phyloP scores from a whole-genome alignment of 2,329 filamentous ascomycete species.

The Nemania abortiva region DNA sequence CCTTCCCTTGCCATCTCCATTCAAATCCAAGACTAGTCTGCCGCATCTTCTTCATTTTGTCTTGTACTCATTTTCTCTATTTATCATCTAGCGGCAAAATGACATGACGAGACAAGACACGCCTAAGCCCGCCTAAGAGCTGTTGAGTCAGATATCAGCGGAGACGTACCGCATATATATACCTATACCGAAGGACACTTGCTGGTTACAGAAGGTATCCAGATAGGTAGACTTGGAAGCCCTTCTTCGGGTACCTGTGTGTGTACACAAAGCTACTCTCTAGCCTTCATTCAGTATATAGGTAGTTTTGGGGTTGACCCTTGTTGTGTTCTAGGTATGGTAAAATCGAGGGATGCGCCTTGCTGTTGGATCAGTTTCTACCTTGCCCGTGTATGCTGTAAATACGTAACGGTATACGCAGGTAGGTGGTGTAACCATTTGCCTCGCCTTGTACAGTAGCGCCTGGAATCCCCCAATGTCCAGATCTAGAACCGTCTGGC shows the following conservation, averaged over 20 bases:
- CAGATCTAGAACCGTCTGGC: constrained; percentile 27
- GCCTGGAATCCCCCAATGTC: neutral
- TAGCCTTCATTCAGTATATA: neutral
- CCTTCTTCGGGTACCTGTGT: constrained; percentile 6
- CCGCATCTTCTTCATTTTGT: neutral
- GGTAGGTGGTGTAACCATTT: neutral
- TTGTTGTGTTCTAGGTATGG: neutral
- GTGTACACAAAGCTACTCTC: neutral
- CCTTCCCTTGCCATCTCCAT: constrained; percentile 2
- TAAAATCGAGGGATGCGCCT: neutral
- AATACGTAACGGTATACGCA: neutral
- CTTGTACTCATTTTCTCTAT: neutral
- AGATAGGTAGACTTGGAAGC: too few relatives aligned
- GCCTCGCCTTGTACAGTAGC: constrained; percentile 16
- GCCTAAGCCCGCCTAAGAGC: neutral
- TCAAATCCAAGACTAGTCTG: constrained; percentile 15
- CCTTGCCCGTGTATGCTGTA: neutral
- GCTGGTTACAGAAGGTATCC: neutral
- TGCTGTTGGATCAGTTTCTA: neutral
- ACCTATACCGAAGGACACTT: neutral
- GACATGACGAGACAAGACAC: neutral
- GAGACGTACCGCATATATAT: neutral
- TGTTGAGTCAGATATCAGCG: constrained; percentile 6
- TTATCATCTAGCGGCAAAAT: neutral
- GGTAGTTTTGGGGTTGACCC: neutral